phyloP scores from a whole-genome alignment of 805 yeast species.

The Cyberlindnera mississippiensis region DNA sequence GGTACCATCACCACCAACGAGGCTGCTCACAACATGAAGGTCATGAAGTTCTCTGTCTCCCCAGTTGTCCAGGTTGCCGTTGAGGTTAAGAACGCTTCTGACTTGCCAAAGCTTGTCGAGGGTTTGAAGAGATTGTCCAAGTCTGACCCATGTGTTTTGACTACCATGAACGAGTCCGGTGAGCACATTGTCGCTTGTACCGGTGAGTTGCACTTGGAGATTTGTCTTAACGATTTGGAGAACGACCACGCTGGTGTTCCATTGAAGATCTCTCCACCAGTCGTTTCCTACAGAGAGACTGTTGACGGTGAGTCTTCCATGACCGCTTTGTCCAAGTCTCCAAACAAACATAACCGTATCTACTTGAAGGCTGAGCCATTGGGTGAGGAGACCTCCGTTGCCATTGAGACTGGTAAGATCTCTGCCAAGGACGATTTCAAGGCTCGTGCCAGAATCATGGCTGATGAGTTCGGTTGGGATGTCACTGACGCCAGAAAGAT shows the following conservation, averaged over 20 bases:
- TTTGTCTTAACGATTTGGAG: conserved; percentile 93
- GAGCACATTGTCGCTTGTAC: conserved; percentile 99
- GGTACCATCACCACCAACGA: conserved; percentile 98
- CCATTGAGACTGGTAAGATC: conserved; percentile 90
- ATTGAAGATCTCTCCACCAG: conserved; percentile 95
- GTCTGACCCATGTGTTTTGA: conserved; percentile 98
- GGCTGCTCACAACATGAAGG: conserved; percentile 98
- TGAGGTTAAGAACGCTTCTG: conserved; percentile 99
- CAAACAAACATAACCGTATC: conserved; percentile 99
- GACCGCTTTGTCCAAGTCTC: conserved; percentile 97
- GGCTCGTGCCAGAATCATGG: conserved; percentile 97
- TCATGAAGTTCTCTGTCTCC: conserved; percentile 99
- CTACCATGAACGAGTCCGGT: conserved; percentile 88
- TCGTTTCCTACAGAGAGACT: conserved; percentile 98
- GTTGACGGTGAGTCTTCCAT: conserved; percentile 91
- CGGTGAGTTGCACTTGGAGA: conserved; percentile 99
- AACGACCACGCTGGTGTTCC: conserved; percentile 99
- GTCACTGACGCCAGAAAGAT: conserved; percentile 99
- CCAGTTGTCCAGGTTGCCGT: conserved; percentile 99
- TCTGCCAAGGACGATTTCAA: conserved; percentile 97
- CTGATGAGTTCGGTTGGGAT: conserved; percentile 99
- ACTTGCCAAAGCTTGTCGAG: conserved; percentile 98
- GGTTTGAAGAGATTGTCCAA: conserved; percentile 99
- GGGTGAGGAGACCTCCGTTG: conserved; percentile 86
- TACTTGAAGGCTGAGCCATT: conserved; percentile 96